phyloP scores from a whole-genome alignment of 257 asterid species.

The Euphrasia confusa region DNA sequence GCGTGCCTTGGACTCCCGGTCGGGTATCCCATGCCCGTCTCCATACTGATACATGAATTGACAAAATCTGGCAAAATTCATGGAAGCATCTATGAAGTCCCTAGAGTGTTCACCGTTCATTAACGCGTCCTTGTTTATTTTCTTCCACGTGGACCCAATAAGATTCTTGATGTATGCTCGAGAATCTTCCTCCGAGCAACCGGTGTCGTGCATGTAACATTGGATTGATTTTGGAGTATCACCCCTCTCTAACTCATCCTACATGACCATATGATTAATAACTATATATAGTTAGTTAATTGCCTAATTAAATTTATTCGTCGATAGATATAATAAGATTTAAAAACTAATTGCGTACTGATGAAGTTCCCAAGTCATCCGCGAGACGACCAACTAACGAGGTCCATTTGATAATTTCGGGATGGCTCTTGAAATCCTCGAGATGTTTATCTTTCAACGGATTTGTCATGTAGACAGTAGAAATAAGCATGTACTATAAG shows the following conservation, averaged over 20 bases:
- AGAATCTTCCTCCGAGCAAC: slow-evolving; percentile 27
- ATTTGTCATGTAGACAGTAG: slow-evolving; percentile 23
- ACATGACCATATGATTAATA: neutral
- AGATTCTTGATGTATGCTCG: slow-evolving; percentile 16
- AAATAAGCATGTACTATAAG: slow-evolving; percentile 25
- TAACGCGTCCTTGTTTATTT: slow-evolving; percentile 26
- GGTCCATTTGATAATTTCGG: neutral
- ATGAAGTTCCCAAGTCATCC: slow-evolving; percentile 35
- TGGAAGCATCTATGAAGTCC: slow-evolving; percentile 17
- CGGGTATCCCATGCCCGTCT: slow-evolving; percentile 26
- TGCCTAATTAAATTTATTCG: no score
- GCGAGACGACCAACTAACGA: slow-evolving; percentile 2
- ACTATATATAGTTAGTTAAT: neutral
- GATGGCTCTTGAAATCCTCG: slow-evolving; percentile 14
- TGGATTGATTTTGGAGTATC: slow-evolving; percentile 28
- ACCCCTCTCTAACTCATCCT: slow-evolving; percentile 27
- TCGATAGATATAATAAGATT: neutral
- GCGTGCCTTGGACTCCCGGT: slow-evolving; percentile 14
- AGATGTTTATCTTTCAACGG: slow-evolving; percentile 20
- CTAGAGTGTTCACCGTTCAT: slow-evolving; percentile 18
- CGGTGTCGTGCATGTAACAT: slow-evolving; percentile 31
- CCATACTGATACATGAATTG: slow-evolving; percentile 34
- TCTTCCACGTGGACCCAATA: slow-evolving; percentile 28
- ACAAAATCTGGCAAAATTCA: slow-evolving; percentile 23
- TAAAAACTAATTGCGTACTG: slow-evolving; percentile 19